Base-by-base conservation (phyloP, 2,329 filamentous ascomycete species). In the Penicillium sp. region DNA sequence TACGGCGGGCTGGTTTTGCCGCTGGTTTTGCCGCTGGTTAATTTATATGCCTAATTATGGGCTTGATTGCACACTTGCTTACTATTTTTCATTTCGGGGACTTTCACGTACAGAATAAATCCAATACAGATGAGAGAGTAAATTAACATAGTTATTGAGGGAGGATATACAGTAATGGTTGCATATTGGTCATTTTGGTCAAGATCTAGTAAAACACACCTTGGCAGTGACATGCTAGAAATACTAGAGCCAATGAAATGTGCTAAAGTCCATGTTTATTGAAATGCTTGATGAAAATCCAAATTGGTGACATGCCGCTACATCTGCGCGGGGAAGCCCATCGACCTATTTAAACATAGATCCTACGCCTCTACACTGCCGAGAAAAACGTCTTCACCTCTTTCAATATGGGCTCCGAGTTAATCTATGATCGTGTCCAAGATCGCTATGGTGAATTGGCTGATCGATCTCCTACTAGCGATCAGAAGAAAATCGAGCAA, bases 381-480 rank as follows among this genome's bases (percentile, higher is more conserved):
- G n/a, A n/a, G n/a, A n/a, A n/a, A n/a, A n/a, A n/a, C n/a, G n/a
- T n/a, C n/a, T n/a, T n/a, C n/a, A n/a, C n/a, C n/a, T n/a, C 22
- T 22, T 22, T 22, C 22, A 49, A 31, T 8, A 54, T 54, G 44
- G 22, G 36, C 5, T 25, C 43, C n/a, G 30, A 28, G 19, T 10
- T 36, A 22, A 49, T 50, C 5, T 54, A 54, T 41, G 8, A 30
- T 37, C 22, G 16, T 49, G 22, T 54, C 19, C 37, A 49, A 25
- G 30, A 40, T 30, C 44, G 51, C 8, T 54, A 54, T 42, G 51
- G 51, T 8, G 43, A 49, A n/a, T 30, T 54, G 17, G 44, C 51
- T 30, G 44, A 30, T 40, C 45, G 37, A 16, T 30, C 28, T 31
- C n/a, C 33, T 11, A 28, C 26, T 25, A 26, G n/a, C 19, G n/a